Conservation (phyloP, 179 eudicot species). For the Actinidia chinensis region DNA sequence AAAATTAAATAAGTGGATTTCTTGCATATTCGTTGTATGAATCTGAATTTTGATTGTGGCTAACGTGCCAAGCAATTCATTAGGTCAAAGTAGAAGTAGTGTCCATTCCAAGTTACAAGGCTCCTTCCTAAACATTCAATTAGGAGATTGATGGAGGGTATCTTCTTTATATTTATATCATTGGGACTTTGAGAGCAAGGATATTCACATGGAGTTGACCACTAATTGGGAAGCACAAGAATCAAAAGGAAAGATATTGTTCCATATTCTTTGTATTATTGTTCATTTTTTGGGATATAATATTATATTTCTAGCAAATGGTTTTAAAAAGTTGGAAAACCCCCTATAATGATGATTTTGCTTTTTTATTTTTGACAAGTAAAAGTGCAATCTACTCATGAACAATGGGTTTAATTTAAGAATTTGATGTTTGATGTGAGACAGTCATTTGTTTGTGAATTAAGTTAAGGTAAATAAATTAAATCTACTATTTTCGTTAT, state of each 20-base stretch:
- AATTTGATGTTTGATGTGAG: too few relatives aligned
- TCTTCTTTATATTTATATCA: neutral
- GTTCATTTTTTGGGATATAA: neutral
- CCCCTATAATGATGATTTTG: too few relatives aligned
- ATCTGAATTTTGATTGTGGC: neutral
- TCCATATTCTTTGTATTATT: neutral
- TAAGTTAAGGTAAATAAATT: too few relatives aligned
- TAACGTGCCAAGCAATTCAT: neutral
- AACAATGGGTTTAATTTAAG: too few relatives aligned
- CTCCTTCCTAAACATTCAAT: neutral
- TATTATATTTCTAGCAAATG: too few relatives aligned
- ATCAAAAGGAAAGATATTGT: neutral
- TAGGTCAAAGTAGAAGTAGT: neutral
- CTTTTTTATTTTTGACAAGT: too few relatives aligned
- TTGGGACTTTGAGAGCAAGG: neutral
- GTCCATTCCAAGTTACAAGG: slow-evolving; percentile 9
- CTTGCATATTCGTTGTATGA: neutral
- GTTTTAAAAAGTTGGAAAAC: too few relatives aligned
- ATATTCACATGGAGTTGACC: slow-evolving; percentile 4
- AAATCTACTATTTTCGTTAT: too few relatives aligned
- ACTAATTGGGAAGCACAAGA: neutral
- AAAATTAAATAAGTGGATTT: neutral
- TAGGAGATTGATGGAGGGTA: neutral
- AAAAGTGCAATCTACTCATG: too few relatives aligned
- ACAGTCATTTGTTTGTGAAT: too few relatives aligned